phyloP scores from a whole-genome alignment of 2,329 filamentous ascomycete genomes.

The Fulvia fulva region DNA sequence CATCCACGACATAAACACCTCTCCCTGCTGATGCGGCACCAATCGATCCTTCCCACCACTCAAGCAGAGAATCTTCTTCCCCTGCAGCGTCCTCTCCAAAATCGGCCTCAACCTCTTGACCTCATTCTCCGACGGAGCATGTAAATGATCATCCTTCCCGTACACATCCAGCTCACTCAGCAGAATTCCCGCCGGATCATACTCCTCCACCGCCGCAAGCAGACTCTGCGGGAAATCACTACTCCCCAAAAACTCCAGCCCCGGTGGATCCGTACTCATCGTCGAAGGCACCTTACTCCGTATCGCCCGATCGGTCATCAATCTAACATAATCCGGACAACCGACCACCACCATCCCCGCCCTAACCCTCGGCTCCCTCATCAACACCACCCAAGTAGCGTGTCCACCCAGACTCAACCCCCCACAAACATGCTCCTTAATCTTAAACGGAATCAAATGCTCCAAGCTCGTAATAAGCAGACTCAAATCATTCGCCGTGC shows the following conservation, averaged over 20 bases:
- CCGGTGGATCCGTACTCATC: constrained; percentile 48
- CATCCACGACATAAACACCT: constrained; percentile 60
- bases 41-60: constrained; percentile 66
- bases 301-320: constrained; percentile 76
- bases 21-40: constrained; percentile 62
- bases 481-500: constrained; percentile 70
- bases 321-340: constrained; percentile 78
- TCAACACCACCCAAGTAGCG: constrained; percentile 75
- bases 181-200: constrained; percentile 73
- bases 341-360: constrained; percentile 78
- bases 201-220: constrained; percentile 57
- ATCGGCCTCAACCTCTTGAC: constrained; percentile 40
- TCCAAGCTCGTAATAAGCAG: constrained; percentile 72
- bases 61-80: constrained; percentile 63
- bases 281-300: constrained; percentile 59
- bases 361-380: constrained; percentile 74
- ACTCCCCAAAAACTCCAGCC: constrained; percentile 68
- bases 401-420: constrained; percentile 87
- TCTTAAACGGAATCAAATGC: constrained; percentile 58
- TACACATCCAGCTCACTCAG: constrained; percentile 45
- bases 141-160: constrained; percentile 27
- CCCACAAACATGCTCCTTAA: constrained; percentile 66
- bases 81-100: constrained; percentile 37
- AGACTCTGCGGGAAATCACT: constrained; percentile 70
- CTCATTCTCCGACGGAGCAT: constrained; percentile 41